phyloP scores from a whole-genome alignment of 2,329 filamentous ascomycete species.

The Ophiostoma perfectum region DNA sequence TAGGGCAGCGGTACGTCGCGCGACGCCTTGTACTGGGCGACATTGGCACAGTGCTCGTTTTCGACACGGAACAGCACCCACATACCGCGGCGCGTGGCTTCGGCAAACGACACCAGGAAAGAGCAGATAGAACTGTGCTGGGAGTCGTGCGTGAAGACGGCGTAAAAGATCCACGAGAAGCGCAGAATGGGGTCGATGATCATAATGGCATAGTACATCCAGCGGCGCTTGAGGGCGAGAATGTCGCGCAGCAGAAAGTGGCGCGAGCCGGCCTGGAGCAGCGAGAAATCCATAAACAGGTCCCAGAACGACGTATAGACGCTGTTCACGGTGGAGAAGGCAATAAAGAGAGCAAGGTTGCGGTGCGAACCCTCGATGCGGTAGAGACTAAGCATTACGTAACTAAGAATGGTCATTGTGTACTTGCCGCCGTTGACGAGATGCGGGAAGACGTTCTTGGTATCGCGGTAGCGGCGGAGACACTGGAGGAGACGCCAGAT shows the following conservation, averaged over 20 bases:
- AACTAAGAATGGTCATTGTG: conserved; percentile 72
- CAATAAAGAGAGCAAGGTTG: conserved; percentile 67
- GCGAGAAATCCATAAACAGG: conserved; percentile 89
- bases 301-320: conserved; percentile 90
- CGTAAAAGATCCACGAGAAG: conserved; percentile 93
- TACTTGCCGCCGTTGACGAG: conserved; percentile 92
- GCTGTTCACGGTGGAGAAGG: conserved; percentile 74
- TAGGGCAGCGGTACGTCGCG: conserved; percentile 86
- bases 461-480: conserved; percentile 81
- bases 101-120: conserved; percentile 71
- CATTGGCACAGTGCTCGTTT: conserved; percentile 94
- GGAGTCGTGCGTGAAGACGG: conserved; percentile 69
- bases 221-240: conserved; percentile 69
- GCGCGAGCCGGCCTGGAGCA: conserved; percentile 70
- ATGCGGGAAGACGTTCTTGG: conserved; percentile 82
- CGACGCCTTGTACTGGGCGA: conserved; percentile 81
- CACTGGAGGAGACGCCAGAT: conserved; percentile 92
- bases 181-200: conserved; percentile 75
- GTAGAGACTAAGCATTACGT: conserved; percentile 73
- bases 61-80: conserved; percentile 94
- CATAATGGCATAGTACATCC: conserved; percentile 86
- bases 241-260: conserved; percentile 68
- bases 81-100: conserved; percentile 77
- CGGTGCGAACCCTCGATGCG: conserved; percentile 59
- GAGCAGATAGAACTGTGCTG: conserved; percentile 81